Conservation (phyloP, 352 stramenopile genomes). For the Phytophthora fragariaefolia region DNA sequence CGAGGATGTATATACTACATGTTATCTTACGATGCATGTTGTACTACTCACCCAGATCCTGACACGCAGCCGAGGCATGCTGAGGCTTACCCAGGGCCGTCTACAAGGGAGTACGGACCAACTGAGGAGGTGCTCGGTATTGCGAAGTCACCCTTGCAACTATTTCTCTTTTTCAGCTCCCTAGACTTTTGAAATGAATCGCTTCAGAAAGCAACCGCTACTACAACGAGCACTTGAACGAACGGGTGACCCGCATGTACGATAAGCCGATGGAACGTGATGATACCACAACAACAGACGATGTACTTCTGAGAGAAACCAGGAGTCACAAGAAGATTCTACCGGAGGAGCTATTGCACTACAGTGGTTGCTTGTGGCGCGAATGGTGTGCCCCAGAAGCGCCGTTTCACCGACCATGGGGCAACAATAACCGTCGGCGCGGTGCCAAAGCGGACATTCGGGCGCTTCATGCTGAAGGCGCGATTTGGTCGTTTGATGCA, state of each 20-base stretch:
- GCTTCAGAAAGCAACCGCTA: too few species aligned
- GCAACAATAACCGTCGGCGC: neutral
- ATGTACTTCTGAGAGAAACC: neutral
- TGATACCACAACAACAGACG: neutral
- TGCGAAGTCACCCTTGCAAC: constrained; percentile 7
- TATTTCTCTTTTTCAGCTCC: constrained; percentile 26
- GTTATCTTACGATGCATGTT: constrained; percentile 2
- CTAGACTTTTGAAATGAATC: too few species aligned
- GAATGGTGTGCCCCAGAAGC: neutral
- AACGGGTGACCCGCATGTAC: too few species aligned
- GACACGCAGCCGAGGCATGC: neutral
- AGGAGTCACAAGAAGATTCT: neutral
- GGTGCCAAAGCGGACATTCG: constrained; percentile 19
- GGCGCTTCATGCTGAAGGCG: constrained; percentile 11
- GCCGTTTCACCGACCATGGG: constrained; percentile 10
- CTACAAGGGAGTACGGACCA: neutral
- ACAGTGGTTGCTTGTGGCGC: neutral
- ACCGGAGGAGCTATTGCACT: neutral
- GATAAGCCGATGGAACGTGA: too few species aligned
- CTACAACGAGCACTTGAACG: too few species aligned
- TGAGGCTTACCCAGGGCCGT: constrained; percentile 1
- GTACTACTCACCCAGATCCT: constrained; percentile 13
- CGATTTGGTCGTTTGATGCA: constrained; percentile 23
- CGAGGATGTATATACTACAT: constrained; percentile 13
- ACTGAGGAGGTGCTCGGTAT: neutral